Evolutionary conservation across 1,284 basidiomycete genomes (phyloP).

Genomic region (Chondrostereum purpureum): DNA sequence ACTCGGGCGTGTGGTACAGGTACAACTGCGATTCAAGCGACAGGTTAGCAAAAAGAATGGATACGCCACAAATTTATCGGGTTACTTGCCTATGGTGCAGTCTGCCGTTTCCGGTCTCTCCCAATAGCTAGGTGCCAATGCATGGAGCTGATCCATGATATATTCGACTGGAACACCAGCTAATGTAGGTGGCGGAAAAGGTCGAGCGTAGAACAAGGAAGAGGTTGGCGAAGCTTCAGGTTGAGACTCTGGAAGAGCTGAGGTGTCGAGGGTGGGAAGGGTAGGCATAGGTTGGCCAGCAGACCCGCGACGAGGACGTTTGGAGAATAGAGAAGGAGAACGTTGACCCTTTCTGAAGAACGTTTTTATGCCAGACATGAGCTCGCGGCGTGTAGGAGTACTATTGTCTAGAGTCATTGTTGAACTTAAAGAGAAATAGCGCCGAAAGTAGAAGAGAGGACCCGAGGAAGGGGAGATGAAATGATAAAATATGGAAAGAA

Average conservation of each 20-base stretch:
- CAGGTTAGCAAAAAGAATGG: slow-evolving; percentile 5
- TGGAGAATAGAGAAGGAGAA: slow-evolving; percentile 18
- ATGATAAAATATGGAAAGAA: slow-evolving; percentile 17
- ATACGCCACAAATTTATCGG: too few relatives aligned
- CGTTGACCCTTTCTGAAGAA: slow-evolving; percentile 16
- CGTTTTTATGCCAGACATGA: slow-evolving; percentile 25
- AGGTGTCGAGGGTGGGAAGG: slow-evolving; percentile 19
- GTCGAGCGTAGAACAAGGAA: slow-evolving; percentile 24
- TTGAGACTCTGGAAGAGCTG: slow-evolving; percentile 17
- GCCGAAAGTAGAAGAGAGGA: too few relatives aligned
- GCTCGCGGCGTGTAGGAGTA: slow-evolving; percentile 13
- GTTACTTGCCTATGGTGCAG: slow-evolving; percentile 59
- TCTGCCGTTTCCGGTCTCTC: slow-evolving; percentile 65
- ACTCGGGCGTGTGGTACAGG: slow-evolving; percentile 36
- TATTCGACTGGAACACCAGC: slow-evolving; percentile 62
- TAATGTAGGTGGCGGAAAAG: slow-evolving; percentile 58
- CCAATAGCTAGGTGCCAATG: slow-evolving; percentile 62
- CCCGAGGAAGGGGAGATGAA: slow-evolving; percentile 13
- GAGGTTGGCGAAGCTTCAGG: slow-evolving; percentile 9
- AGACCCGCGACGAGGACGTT: slow-evolving; percentile 31
- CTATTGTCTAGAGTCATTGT: slow-evolving; percentile 33
- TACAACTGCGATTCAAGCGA: slow-evolving; percentile 32
- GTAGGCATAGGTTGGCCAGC: slow-evolving; percentile 27
- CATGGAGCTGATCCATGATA: slow-evolving; percentile 60
- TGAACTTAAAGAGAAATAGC: slow-evolving; percentile 13